Conservation (phyloP, 352 stramenopile species). For the Globisporangium mamillatum region DNA sequence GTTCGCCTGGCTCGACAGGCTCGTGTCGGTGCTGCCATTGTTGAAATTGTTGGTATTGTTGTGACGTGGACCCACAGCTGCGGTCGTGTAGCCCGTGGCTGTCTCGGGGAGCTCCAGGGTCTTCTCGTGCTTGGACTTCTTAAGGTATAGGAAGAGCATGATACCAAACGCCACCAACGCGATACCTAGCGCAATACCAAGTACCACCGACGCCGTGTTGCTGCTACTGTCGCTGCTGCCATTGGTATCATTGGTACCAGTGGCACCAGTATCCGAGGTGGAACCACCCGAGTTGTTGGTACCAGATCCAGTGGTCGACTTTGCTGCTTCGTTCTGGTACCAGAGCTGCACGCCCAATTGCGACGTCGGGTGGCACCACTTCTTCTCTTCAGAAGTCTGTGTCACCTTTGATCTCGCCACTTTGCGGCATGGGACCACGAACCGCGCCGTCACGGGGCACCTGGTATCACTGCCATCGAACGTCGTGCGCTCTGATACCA, state of each 20-base stretch:
- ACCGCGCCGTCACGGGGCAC: conserved; percentile 26
- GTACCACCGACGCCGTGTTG: conserved; percentile 22
- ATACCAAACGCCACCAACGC: conserved; percentile 21
- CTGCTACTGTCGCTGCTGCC: conserved; percentile 1
- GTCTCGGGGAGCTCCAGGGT: conserved; percentile 26
- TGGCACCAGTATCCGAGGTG: background rate
- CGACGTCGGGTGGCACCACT: conserved; percentile 34
- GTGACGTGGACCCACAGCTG: conserved; percentile 9
- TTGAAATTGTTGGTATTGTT: background rate
- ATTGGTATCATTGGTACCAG: background rate
- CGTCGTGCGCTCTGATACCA: conserved; percentile 23
- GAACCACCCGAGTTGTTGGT: background rate
- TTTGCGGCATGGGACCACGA: conserved; percentile 28
- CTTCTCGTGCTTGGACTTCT: conserved; percentile 22
- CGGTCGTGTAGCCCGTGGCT: background rate
- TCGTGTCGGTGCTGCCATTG: conserved; percentile 16
- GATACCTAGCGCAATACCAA: conserved; percentile 22
- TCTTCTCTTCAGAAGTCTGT: conserved; percentile 18
- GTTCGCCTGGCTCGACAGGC: conserved; percentile 20
- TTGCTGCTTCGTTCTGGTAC: conserved; percentile 17
- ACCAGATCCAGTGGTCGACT: background rate
- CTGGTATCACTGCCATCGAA: conserved; percentile 17
- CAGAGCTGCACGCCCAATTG: conserved; percentile 26
- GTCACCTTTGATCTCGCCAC: conserved; percentile 15
- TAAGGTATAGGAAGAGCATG: conserved; percentile 23